phyloP scores from a whole-genome alignment of 2,329 filamentous ascomycete genomes.

The Cladosporium sp. region DNA sequence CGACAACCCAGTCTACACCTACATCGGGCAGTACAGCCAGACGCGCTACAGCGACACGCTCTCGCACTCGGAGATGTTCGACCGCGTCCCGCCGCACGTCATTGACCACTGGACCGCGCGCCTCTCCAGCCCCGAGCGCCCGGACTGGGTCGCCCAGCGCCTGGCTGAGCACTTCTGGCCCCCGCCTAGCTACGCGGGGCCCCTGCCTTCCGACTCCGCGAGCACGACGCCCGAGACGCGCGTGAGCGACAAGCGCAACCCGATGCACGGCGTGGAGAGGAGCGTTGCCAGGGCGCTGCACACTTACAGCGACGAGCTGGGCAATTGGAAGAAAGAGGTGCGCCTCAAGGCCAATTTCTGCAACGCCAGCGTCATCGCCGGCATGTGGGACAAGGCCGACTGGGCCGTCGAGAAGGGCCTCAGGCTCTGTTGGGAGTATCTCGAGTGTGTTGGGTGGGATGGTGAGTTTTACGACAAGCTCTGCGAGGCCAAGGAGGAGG shows the following conservation, averaged over 20 bases:
- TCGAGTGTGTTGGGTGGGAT: conserved; percentile 41
- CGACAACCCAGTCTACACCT: conserved; percentile 30
- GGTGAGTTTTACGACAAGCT: conserved; percentile 39
- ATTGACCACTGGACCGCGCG: conserved; percentile 35
- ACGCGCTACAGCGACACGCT: conserved; percentile 41
- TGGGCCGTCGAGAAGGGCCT: conserved; percentile 36
- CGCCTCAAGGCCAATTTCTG: conserved; percentile 32
- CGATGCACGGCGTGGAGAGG: conserved; percentile 17
- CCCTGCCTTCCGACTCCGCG: conserved; percentile 23
- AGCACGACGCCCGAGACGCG: conserved; percentile 14
- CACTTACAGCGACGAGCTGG: conserved; percentile 32
- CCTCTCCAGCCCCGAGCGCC: conserved; percentile 32
- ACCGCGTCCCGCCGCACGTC: conserved; percentile 34
- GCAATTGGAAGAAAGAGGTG: conserved; percentile 38
- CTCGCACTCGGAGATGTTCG: conserved; percentile 37
- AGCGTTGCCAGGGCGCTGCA: conserved; percentile 31
- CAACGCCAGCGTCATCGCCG: conserved; percentile 34
- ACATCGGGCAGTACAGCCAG: conserved; percentile 45
- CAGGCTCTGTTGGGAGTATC: conserved; percentile 45
- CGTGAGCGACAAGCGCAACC: conserved; percentile 4
- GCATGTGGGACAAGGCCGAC: conserved; percentile 39
- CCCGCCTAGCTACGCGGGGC: conserved; percentile 37
- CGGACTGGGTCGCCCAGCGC: conserved; percentile 38
- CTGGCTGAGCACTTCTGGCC: conserved; percentile 41
- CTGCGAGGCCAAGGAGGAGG: conserved; percentile 16